Evolutionary conservation across 2,329 filamentous ascomycete genomes (phyloP).

Genomic region (Pseudogymnoascus sp.): DNA sequence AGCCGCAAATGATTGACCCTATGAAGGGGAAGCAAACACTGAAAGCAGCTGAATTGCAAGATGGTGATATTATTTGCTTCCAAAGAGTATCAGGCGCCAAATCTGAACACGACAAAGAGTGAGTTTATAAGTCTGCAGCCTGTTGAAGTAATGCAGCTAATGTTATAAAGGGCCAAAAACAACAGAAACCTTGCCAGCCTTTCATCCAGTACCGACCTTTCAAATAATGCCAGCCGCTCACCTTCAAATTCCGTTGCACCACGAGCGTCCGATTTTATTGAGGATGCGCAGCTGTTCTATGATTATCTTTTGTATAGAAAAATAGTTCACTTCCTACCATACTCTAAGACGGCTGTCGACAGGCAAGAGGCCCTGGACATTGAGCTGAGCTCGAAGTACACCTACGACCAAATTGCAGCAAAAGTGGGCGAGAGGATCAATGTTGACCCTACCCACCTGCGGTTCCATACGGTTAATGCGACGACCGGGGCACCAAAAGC

Average conservation of each 20-base stretch:
- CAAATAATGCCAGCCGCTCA: not conserved
- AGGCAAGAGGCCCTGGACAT: conserved; percentile 64
- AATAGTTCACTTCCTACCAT: conserved; percentile 68
- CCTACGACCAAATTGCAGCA: conserved; percentile 77
- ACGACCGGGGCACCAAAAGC: conserved; percentile 69
- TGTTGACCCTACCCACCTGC: conserved; percentile 76
- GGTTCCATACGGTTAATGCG: conserved; percentile 80
- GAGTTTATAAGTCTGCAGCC: conserved; percentile 16
- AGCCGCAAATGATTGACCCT: conserved; percentile 91
- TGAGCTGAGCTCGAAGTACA: conserved; percentile 77
- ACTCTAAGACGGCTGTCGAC: conserved; percentile 48
- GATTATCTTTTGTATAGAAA: conserved; percentile 85
- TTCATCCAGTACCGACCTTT: not conserved
- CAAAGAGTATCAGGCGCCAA: conserved; percentile 55
- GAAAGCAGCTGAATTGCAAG: conserved; percentile 86
- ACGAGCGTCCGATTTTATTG: conserved; percentile 41
- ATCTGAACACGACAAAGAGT: conserved; percentile 19
- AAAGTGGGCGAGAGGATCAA: conserved; percentile 72
- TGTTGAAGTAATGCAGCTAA: conserved; percentile 39
- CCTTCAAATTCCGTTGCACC: not conserved
- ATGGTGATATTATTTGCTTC: conserved; percentile 95
- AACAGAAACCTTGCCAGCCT: not conserved
- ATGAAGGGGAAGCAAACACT: conserved; percentile 88
- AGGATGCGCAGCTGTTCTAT: conserved; percentile 80
- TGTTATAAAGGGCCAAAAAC: conserved; percentile 18